Conservation (phyloP, 139 green algal species). For the Chloropicon primus region DNA sequence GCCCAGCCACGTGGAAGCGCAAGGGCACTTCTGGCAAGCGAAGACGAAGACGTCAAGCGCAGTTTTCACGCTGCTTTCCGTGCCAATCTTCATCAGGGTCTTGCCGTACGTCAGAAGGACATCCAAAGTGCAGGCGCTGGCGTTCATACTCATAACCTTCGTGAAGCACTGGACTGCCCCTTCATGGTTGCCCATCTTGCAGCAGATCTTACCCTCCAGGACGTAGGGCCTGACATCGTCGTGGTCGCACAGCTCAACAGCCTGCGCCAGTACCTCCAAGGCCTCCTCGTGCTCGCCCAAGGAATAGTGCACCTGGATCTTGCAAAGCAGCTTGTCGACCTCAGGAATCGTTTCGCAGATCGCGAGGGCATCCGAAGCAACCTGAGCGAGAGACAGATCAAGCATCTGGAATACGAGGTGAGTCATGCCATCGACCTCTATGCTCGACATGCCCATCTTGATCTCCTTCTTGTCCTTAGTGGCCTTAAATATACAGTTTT, state of each 20-base stretch:
- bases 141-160: not conserved
- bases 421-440: not conserved
- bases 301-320: not conserved
- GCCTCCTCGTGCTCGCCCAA: not conserved
- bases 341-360: not conserved
- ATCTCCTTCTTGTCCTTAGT: not conserved
- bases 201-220: not conserved
- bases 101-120: not conserved
- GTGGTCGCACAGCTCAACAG: not conserved
- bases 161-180: not conserved
- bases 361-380: not conserved
- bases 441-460: not conserved
- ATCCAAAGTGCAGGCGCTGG: not conserved
- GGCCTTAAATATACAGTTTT: not conserved
- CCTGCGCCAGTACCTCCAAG: not conserved
- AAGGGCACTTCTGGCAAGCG: conserved; percentile 9
- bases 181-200: not conserved
- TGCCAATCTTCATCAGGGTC: not conserved
- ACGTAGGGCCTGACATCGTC: not conserved
- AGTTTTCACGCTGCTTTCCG: not conserved
- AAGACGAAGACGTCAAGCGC: not conserved
- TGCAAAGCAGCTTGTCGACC: not conserved
- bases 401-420: not conserved
- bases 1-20: conserved; percentile 11
- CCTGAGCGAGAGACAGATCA: not conserved